Percentiles rank a stretch among this genome's conserved stretches.
Evolutionary conservation across 2,329 filamentous ascomycete species (phyloP).

Genomic region (Arthrinium puccinioides): DNA sequence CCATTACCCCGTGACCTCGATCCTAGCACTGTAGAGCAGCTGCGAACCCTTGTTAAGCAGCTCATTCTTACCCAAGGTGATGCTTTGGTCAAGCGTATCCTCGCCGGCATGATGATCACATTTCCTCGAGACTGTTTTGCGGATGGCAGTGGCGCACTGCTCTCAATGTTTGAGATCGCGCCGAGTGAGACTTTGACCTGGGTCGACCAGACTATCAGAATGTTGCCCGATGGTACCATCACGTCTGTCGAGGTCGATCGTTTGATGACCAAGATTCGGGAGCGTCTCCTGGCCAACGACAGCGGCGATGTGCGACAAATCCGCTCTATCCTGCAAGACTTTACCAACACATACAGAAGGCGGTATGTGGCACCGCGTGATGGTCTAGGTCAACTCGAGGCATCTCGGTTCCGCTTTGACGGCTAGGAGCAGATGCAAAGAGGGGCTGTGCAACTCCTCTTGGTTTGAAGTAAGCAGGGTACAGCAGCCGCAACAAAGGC

Average conservation of each 20-base stretch:
- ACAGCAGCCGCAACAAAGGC: not conserved
- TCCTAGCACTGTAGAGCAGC: constrained; percentile 56
- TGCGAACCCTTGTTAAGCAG: constrained; percentile 65
- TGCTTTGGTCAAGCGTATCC: constrained; percentile 74
- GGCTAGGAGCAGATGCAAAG: constrained; percentile 28
- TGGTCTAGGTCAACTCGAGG: constrained; percentile 80
- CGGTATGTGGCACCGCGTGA: constrained; percentile 94
- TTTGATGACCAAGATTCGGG: constrained; percentile 72
- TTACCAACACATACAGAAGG: constrained; percentile 88
- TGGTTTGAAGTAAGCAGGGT: too few relatives aligned
- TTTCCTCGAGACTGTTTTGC: constrained; percentile 95
- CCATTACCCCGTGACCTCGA: constrained; percentile 47
- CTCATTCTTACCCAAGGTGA: constrained; percentile 67
- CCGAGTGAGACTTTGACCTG: constrained; percentile 73
- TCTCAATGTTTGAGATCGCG: constrained; percentile 81
- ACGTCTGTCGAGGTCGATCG: constrained; percentile 73
- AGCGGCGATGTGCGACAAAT: constrained; percentile 63
- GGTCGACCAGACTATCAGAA: constrained; percentile 75
- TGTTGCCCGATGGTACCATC: constrained; percentile 78
- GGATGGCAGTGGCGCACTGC: constrained; percentile 86
- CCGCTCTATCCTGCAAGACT: constrained; percentile 82
- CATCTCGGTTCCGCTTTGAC: constrained; percentile 76
- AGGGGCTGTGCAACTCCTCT: too few relatives aligned
- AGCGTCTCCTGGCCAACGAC: constrained; percentile 63
- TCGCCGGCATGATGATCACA: constrained; percentile 99